Base-by-base conservation (phyloP, 805 yeast species). In the Candida oleophila region DNA sequence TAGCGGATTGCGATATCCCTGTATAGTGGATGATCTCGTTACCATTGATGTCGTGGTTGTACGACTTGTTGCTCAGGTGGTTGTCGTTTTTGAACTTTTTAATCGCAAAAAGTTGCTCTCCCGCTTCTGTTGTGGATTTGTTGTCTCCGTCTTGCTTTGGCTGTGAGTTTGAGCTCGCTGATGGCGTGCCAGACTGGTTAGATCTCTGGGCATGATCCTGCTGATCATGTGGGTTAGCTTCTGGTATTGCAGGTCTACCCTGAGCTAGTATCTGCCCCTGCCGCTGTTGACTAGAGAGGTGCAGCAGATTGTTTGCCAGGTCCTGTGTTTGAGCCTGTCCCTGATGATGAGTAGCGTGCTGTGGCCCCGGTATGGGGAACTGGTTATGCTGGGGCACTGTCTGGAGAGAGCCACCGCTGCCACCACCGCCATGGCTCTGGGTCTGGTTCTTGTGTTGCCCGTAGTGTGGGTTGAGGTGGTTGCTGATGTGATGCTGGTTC, bases 1-100 rank as follows among this genome's bases (percentile, higher is more conserved):
- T 88, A 1, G 98, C 99, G 57, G 92, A 83, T 65, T 94, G 99
- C 1, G 96, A 89, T 12, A 94, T 88, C 2, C 99, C 98, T 0
- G 97, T 90, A 59, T 90, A 92, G 66, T 87, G 94, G 9, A 86
- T 67, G 21, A 85, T 82, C 58, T 91, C 97, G 48, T 92, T 92
- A 52, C 91, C 96, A 57, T 89, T 83, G 36, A 67, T 61, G 50
- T 69, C 73, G 48, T 68, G 70, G 47, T 68, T 66, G 47, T 60
- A 64, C 12, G 62, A 49, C 43, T 64, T 61, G 46, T 55, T 65
- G 37, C 60, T 54, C 61, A 60, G 68, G 46, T 68, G 72, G 50
- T 69, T 71, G 56, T 95, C 99, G 25, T 90, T 85, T 64, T 94
- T 94, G 75, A 94, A 94, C 70, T 92, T 94, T 64, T 94, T 94